Evolutionary conservation across 2,329 filamentous ascomycete species (phyloP).

Genomic region (Neonectria hederae): DNA sequence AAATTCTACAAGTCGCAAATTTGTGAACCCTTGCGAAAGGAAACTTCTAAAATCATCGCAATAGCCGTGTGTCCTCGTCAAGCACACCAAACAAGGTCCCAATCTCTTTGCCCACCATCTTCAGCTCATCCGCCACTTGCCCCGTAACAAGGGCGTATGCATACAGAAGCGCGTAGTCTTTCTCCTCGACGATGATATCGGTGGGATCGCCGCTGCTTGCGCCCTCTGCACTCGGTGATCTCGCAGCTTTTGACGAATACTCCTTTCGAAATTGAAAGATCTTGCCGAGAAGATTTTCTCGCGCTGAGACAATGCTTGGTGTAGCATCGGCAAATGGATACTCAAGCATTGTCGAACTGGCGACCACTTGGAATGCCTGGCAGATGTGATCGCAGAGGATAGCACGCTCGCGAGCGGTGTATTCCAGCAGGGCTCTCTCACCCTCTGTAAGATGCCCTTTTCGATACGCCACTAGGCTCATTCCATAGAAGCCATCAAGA

Average conservation of each 20-base stretch:
- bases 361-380: constrained; percentile 85
- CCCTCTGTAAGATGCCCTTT: constrained; percentile 79
- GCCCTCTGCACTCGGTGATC: constrained; percentile 38
- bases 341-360: constrained; percentile 91
- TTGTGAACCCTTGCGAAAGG: neutral
- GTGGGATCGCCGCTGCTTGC: constrained; percentile 28
- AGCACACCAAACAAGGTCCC: constrained; percentile 35
- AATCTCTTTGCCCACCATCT: constrained; percentile 63
- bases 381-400: constrained; percentile 89
- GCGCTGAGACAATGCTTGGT: constrained; percentile 81
- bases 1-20: too few species aligned
- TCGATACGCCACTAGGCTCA: constrained; percentile 91
- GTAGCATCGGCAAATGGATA: constrained; percentile 91
- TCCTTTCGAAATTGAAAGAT: constrained; percentile 87
- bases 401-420: constrained; percentile 80
- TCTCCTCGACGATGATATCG: constrained; percentile 64
- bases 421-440: constrained; percentile 80
- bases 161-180: constrained; percentile 91
- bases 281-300: constrained; percentile 84
- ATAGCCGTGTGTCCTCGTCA: constrained; percentile 34
- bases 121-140: constrained; percentile 71
- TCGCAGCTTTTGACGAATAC: constrained; percentile 48
- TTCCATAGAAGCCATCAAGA: constrained; percentile 92
- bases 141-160: constrained; percentile 81
- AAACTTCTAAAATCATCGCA: neutral